Evolutionary conservation across 1,139 yeast genomes (phyloP).

Genomic region (Magnusiomyces fungicola): DNA sequence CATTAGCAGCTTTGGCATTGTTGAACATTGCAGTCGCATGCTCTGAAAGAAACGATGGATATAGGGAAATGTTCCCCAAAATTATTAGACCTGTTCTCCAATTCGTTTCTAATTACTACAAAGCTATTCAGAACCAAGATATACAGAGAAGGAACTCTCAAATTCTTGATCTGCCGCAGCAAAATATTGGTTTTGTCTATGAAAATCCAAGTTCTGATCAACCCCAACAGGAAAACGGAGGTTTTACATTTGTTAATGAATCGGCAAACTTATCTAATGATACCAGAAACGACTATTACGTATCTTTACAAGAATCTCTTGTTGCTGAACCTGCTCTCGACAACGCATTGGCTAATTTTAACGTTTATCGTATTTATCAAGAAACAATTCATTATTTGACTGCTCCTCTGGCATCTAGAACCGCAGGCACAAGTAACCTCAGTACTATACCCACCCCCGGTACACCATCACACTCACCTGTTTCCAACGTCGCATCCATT

Average conservation of each 20-base stretch:
- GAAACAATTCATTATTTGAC: background rate
- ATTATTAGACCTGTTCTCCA: background rate
- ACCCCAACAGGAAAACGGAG: no score
- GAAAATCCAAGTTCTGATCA: no score
- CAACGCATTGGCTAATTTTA: background rate
- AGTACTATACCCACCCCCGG: no score
- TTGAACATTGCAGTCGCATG: constrained; percentile 5
- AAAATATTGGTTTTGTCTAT: no score
- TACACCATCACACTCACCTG: no score
- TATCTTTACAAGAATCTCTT: background rate
- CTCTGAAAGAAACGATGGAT: background rate
- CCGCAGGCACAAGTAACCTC: background rate
- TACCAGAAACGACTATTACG: background rate
- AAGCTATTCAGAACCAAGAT: background rate
- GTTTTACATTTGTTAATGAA: no score
- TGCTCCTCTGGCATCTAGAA: background rate
- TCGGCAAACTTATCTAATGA: no score
- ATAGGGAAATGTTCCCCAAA: background rate
- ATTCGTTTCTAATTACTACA: background rate
- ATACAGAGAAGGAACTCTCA: no score
- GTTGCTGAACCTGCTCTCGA: constrained; percentile 4
- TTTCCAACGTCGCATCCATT: no score
- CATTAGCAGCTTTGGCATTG: background rate
- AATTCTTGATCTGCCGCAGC: no score
- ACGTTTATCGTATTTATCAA: background rate